These are phyloP conservation scores for Xylaria sp. DNA, from an alignment of 2,329 filamentous ascomycete genomes.

Conservation along the genomic window DNA sequence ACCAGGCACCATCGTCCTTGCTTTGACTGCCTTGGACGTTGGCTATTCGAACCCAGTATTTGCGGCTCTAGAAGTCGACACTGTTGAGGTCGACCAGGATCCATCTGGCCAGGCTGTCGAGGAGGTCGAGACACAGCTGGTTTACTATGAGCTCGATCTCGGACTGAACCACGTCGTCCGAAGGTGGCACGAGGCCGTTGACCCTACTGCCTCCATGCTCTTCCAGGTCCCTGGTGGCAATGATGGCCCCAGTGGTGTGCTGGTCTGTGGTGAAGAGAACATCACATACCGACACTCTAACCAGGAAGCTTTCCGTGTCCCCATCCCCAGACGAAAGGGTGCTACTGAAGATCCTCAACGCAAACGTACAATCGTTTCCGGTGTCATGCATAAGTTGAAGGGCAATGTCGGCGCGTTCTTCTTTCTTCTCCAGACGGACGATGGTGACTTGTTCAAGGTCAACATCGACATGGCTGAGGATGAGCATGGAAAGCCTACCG, in stretches of 20 bases:
- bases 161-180: conserved; percentile 95
- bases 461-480: conserved; percentile 88
- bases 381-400: conserved; percentile 96
- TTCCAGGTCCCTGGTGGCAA: conserved; percentile 94
- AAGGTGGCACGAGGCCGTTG: conserved; percentile 92
- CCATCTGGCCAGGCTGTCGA: conserved; percentile 75
- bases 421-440: conserved; percentile 90
- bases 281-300: conserved; percentile 98
- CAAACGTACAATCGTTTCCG: conserved; percentile 79
- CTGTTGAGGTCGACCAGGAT: conserved; percentile 86
- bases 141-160: conserved; percentile 96
- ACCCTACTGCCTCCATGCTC: conserved; percentile 79
- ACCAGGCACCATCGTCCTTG: conserved; percentile 82
- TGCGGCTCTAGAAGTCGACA: conserved; percentile 89
- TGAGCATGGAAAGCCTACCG: conserved; percentile 68
- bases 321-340: conserved; percentile 81
- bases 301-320: conserved; percentile 79
- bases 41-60: conserved; percentile 98
- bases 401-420: conserved; percentile 82
- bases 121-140: conserved; percentile 81
- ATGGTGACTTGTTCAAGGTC: conserved; percentile 97
- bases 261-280: conserved; percentile 91
- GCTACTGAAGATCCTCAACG: conserved; percentile 87
- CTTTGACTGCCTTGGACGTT: conserved; percentile 82
- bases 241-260: conserved; percentile 88